Evolutionary conservation across 2,329 filamentous ascomycete species (phyloP), one percentile per base, ranked within the genome.

Genomic region (Trichoderma sp.): DNA sequence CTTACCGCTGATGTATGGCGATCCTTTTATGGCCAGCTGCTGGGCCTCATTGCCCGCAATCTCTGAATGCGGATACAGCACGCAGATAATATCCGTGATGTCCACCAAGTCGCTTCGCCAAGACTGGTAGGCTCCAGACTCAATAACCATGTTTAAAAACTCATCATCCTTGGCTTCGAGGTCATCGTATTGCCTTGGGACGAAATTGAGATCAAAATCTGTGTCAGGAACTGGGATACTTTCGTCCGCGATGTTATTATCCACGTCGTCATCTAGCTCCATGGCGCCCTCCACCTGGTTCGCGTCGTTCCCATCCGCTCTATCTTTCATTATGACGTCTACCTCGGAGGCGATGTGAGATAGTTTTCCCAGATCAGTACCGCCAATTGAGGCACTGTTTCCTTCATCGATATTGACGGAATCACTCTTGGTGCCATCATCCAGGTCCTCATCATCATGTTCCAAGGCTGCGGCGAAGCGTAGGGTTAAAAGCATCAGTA

Each of bases 401-500:
- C n/a, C 27, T 75, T 76, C 38, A 12, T 50, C 38, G 45, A 75
- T 24, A 9, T 76, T 50, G 12, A 67, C 31, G n/a, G 33, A 73
- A 16, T 71, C 62, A 33, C 75, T 76, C 16, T 62, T 72, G 35
- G 65, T 5, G 7, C 71, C 66, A n/a, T 66, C 73, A 21, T 60
- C 24, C 16, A 27, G 21, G 14, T 11, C 41, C 18, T 18, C 66
- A 8, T 18, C 56, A 4, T 63, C 45, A 24, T 45, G 14, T 27
- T 75, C 21, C 41, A 76, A 29, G 8, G n/a, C 27, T 66, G 66
- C 41, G 16, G 9, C 45, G 45, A 76, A 72, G 14, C 75, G 75
- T 27, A 76, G 16, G 21, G 75, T 76, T 62, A 76, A 29, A 18
- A 67, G 35, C 72, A 75, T 75, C 8, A 76, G 24, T 12, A 63